A percentile compares a stretch with the other conserved stretches of the same genome.
These are phyloP conservation scores for Candida silvicultrix DNA, from an alignment of 805 yeast genomes.

Conservation along the genomic window DNA sequence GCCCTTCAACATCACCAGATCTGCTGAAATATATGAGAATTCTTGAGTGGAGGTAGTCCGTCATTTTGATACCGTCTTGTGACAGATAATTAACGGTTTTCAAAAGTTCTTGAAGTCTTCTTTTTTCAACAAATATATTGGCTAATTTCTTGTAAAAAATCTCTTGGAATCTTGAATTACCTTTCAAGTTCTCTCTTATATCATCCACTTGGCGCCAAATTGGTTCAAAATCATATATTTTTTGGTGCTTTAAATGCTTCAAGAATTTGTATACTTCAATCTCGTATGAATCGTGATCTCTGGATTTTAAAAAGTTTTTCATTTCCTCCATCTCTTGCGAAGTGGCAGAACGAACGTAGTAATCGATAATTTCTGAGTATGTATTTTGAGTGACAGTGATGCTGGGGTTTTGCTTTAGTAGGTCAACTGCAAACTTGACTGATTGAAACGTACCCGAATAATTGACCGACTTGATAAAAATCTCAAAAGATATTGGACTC, in stretches of 20 bases:
- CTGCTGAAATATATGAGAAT: not conserved
- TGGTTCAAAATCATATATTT: not conserved
- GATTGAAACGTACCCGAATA: conserved; percentile 12
- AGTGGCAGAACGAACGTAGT: conserved; percentile 5
- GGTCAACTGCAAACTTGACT: conserved; percentile 13
- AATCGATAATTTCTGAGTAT: conserved; percentile 6
- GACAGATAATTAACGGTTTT: not conserved
- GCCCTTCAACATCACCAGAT: not conserved
- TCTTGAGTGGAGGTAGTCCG: not conserved
- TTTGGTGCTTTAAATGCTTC: not conserved
- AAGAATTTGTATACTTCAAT: not conserved
- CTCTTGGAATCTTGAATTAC: not conserved
- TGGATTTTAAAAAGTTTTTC: not conserved
- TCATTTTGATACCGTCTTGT: not conserved
- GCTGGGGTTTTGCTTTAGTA: conserved; percentile 16
- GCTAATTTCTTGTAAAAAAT: not conserved
- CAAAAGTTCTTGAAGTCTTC: not conserved
- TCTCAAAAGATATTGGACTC: conserved; percentile 13
- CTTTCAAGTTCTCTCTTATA: not conserved
- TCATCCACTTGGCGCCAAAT: not conserved
- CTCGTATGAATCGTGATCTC: not conserved
- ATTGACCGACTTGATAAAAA: conserved; percentile 11
- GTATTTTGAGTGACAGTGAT: conserved; percentile 13
- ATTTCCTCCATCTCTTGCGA: not conserved
- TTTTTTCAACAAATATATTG: not conserved